These are phyloP conservation scores for Aphanocladium album DNA, from an alignment of 2,329 filamentous ascomycete genomes.

Conservation along the genomic window DNA sequence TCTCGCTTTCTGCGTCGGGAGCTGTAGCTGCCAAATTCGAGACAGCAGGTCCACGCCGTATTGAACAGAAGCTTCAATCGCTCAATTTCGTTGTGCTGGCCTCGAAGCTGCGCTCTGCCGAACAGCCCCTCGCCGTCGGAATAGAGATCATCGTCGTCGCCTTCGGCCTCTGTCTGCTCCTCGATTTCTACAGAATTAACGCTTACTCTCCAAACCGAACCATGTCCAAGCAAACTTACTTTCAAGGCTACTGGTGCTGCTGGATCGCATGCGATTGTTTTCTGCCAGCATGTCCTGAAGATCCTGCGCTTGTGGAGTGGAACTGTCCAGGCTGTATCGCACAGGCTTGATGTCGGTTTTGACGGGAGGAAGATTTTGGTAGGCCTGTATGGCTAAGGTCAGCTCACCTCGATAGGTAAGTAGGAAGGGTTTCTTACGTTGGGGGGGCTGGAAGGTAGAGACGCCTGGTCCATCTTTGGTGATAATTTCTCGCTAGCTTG, in stretches of 20 bases:
- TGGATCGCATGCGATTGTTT: slow-evolving; percentile 53
- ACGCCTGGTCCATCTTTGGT: slow-evolving; percentile 33
- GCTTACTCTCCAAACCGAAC: neutral
- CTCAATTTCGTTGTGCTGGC: slow-evolving; percentile 53
- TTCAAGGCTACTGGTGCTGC: slow-evolving; percentile 70
- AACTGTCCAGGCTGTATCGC: slow-evolving; percentile 60
- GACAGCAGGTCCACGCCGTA: slow-evolving; percentile 10
- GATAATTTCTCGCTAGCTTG: slow-evolving; percentile 32
- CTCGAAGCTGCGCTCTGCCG: slow-evolving; percentile 62
- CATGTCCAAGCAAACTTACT: slow-evolving; percentile 44
- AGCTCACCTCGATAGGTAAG: neutral
- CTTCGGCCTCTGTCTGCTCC: slow-evolving; percentile 46
- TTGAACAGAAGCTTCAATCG: slow-evolving; percentile 69
- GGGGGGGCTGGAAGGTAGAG: slow-evolving; percentile 21
- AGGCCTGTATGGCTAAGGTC: slow-evolving; percentile 2
- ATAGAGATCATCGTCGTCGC: slow-evolving; percentile 48
- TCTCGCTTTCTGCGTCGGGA: slow-evolving; percentile 9
- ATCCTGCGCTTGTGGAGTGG: slow-evolving; percentile 80
- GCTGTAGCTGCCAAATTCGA: slow-evolving; percentile 12
- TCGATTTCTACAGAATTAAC: slow-evolving; percentile 48
- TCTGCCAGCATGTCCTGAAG: slow-evolving; percentile 65
- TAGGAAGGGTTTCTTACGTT: slow-evolving; percentile 18
- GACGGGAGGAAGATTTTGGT: slow-evolving; percentile 62
- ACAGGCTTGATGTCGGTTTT: slow-evolving; percentile 67
- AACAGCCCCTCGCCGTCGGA: slow-evolving; percentile 65